Percentiles rank a stretch among this genome's conserved stretches.
phyloP scores from a whole-genome alignment of 805 yeast species.

The Metschnikowia corniflorae region DNA sequence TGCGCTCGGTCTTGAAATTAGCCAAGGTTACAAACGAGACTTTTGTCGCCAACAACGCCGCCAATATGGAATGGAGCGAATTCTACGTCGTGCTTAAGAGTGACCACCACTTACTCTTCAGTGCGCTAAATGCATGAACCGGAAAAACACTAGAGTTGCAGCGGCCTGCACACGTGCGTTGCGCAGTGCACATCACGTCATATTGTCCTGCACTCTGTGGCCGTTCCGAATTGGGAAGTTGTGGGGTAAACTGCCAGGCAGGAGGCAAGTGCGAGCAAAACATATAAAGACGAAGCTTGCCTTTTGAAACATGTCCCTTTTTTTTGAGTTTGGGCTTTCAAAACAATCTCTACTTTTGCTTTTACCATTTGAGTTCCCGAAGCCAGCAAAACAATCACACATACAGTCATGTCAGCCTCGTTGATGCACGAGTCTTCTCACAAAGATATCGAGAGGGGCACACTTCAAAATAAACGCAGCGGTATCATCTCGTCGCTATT shows the following conservation, averaged over 20 bases:
- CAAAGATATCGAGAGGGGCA: too few species aligned
- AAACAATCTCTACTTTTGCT: too few species aligned
- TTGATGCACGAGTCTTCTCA: too few species aligned
- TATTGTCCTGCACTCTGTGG: conserved; percentile 3
- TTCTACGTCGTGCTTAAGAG: conserved; percentile 17
- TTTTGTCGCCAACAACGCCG: conserved; percentile 9
- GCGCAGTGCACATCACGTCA: neutral
- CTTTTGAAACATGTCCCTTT: too few species aligned
- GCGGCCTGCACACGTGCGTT: neutral
- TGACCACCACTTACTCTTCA: conserved; percentile 18
- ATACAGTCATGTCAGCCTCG: too few species aligned
- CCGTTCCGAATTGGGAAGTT: conserved; percentile 3
- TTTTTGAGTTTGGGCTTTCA: too few species aligned
- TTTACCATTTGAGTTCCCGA: too few species aligned
- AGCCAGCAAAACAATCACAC: too few species aligned
- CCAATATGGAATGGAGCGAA: conserved; percentile 15
- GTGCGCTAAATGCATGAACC: conserved; percentile 6
- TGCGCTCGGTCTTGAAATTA: conserved; percentile 30
- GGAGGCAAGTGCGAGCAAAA: neutral
- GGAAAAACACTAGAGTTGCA: too few species aligned
- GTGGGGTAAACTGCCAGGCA: neutral
- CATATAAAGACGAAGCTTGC: too few species aligned
- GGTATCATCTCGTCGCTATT: neutral
- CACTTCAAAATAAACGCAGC: neutral
- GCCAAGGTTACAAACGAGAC: conserved; percentile 22